Conservation (phyloP, 2,329 filamentous ascomycete genomes). For the Chalaropsis thielavioides region DNA sequence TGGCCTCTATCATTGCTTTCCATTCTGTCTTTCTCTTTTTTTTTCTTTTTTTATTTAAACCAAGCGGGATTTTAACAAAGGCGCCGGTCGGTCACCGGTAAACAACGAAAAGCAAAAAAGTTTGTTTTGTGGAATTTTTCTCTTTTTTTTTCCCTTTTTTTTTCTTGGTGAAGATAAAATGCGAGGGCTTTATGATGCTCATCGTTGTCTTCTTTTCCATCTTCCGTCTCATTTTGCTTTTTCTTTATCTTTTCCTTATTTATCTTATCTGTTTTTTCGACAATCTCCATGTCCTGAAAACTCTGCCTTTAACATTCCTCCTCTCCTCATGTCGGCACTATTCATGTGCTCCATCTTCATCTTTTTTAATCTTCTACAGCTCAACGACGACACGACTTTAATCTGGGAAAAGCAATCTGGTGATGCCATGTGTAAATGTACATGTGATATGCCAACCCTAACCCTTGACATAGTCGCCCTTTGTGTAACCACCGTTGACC, state of each 20-base stretch:
- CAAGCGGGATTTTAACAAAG: slow-evolving; percentile 8
- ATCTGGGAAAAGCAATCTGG: neutral
- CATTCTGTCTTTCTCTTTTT: neutral
- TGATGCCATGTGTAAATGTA: neutral
- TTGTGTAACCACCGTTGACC: neutral
- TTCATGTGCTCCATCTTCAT: slow-evolving; percentile 2
- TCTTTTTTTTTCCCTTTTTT: neutral
- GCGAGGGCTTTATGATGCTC: neutral
- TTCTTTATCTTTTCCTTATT: neutral
- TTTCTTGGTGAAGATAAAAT: neutral
- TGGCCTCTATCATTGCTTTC: neutral
- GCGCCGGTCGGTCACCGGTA: slow-evolving; percentile 13
- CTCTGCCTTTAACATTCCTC: neutral
- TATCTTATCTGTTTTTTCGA: neutral
- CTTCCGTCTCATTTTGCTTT: neutral
- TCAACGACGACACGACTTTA: slow-evolving; percentile 1
- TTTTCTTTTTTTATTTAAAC: slow-evolving; percentile 7
- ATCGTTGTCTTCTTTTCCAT: no score
- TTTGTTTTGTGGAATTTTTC: slow-evolving; percentile 2
- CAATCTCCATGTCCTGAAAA: neutral
- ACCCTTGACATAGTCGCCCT: neutral
- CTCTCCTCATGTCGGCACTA: neutral
- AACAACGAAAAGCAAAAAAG: slow-evolving; percentile 16
- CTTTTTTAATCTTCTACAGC: neutral
- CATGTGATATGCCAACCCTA: neutral